phyloP scores from a whole-genome alignment of 495 filamentous ascomycete species.

The Articulospora tetracladia region DNA sequence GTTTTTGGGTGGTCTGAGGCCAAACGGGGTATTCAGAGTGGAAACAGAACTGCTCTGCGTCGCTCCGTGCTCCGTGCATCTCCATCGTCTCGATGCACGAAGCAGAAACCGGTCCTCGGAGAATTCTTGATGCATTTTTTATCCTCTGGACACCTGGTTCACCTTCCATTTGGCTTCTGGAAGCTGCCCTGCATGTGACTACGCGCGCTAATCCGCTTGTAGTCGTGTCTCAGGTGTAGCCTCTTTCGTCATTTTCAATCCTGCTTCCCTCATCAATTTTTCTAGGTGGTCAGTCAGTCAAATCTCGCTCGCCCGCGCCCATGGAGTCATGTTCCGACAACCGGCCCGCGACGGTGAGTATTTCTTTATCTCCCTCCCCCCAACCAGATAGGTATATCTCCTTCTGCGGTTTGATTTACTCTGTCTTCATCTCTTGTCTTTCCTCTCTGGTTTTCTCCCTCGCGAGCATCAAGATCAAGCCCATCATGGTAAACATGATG shows the following conservation, averaged over 20 bases:
- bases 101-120: too few species aligned
- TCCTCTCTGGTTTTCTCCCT: not conserved
- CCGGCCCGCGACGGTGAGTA: not conserved
- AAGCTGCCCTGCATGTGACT: not conserved
- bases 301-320: not conserved
- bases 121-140: not conserved
- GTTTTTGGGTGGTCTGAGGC: too few species aligned
- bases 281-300: not conserved
- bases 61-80: too few species aligned
- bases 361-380: not conserved
- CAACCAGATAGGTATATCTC: not conserved
- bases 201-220: not conserved
- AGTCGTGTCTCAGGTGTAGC: not conserved
- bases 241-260: not conserved
- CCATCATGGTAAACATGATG: too few species aligned
- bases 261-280: not conserved
- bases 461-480: not conserved
- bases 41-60: too few species aligned
- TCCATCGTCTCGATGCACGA: too few species aligned
- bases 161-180: slow-evolving; percentile 1
- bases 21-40: not conserved
- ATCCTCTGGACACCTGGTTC: not conserved
- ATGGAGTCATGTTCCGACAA: not conserved
- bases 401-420: not conserved
- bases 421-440: not conserved